Conservation (phyloP, 176 grass and related monocot genomes). For the Echinochloa phyllopogon region DNA sequence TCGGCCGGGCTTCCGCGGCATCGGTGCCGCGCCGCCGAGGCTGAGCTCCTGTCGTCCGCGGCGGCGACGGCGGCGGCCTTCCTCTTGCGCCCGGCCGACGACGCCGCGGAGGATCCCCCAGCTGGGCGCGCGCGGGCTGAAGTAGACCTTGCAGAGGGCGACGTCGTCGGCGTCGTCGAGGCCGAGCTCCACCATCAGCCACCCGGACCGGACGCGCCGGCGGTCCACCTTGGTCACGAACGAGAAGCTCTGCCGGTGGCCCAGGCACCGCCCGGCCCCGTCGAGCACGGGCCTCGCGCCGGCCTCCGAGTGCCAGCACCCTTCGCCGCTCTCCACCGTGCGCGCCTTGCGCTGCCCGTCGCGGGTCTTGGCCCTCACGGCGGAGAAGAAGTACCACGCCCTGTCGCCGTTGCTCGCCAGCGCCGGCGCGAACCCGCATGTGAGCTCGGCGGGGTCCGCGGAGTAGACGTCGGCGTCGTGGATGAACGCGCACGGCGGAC, state of each 20-base stretch:
- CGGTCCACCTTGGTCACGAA: conserved; percentile 39
- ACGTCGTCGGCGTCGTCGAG: conserved; percentile 22
- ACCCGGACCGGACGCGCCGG: conserved; percentile 27
- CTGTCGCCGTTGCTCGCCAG: conserved; percentile 25
- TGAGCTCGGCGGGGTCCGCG: background rate
- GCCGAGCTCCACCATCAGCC: conserved; percentile 56
- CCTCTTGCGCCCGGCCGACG: conserved; percentile 29
- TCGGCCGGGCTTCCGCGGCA: background rate
- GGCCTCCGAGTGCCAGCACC: conserved; percentile 50
- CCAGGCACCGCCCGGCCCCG: background rate
- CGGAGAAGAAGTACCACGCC: conserved; percentile 55
- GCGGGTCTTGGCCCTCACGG: conserved; percentile 36
- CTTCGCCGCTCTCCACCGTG: conserved; percentile 37
- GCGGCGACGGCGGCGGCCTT: background rate
- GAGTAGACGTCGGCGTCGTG: conserved; percentile 43
- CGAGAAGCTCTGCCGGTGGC: conserved; percentile 44
- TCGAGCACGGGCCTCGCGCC: conserved; percentile 22
- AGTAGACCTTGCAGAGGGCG: conserved; percentile 50
- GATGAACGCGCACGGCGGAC: background rate
- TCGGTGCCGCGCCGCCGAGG: background rate
- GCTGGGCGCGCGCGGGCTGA: conserved; percentile 29
- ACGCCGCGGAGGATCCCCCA: background rate
- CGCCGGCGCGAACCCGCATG: background rate
- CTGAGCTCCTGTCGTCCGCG: background rate
- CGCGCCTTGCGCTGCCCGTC: conserved; percentile 41